Conservation (phyloP, 75 land plant genomes). For the Sequoia sempervirens region DNA sequence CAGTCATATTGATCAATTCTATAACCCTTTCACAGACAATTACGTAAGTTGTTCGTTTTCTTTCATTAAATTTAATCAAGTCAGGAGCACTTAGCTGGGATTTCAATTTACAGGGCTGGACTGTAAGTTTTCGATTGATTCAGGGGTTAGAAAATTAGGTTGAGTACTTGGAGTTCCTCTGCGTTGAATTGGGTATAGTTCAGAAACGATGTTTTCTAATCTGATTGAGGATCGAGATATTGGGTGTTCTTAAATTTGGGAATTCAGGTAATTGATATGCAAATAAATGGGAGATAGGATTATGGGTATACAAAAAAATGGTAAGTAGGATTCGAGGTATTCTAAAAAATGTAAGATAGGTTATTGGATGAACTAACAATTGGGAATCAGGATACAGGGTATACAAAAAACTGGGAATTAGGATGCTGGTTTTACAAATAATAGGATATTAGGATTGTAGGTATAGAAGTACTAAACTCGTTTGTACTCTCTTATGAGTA, state of each 20-base stretch:
- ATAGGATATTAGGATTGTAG: neutral
- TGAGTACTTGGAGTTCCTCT: neutral
- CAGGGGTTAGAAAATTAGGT: neutral
- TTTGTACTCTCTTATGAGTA: neutral
- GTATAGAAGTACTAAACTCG: neutral
- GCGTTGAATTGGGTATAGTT: neutral
- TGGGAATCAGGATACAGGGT: neutral
- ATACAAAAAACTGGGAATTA: neutral
- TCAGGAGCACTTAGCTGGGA: neutral
- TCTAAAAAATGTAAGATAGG: neutral
- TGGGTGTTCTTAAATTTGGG: neutral
- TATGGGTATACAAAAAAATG: neutral
- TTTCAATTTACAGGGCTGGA: neutral
- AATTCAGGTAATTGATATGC: neutral
- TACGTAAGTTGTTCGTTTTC: neutral
- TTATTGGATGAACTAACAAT: neutral
- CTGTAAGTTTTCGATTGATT: neutral
- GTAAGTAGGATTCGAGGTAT: neutral
- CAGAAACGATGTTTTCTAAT: neutral
- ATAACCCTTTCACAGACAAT: neutral
- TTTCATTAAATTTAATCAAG: neutral
- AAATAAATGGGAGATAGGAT: neutral
- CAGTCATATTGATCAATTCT: neutral
- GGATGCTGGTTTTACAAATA: neutral
- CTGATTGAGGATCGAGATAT: neutral